A percentile compares a stretch with the other conserved stretches of the same genome.
These are phyloP conservation scores for Elsinoe arachidis DNA, from an alignment of 2,329 filamentous ascomycete species.

Conservation along the genomic window DNA sequence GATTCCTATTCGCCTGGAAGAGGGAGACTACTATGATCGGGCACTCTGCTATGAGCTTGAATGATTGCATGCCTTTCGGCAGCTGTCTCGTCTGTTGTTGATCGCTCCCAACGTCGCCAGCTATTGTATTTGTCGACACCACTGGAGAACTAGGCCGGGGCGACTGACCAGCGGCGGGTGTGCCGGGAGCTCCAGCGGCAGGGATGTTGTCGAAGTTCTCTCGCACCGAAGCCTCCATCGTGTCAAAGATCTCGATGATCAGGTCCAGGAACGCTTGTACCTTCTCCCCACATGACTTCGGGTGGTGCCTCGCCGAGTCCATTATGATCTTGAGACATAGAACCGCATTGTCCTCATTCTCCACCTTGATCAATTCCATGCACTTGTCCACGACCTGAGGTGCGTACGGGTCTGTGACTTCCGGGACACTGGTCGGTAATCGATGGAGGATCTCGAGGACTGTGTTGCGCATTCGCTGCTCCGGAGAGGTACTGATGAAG, in stretches of 20 bases:
- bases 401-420: constrained; percentile 81
- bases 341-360: constrained; percentile 99
- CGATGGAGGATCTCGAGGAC: constrained; percentile 91
- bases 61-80: constrained; percentile 92
- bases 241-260: constrained; percentile 91
- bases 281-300: constrained; percentile 63
- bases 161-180: constrained; percentile 64
- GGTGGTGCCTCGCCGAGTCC: constrained; percentile 89
- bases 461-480: constrained; percentile 91
- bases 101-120: constrained; percentile 68
- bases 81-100: constrained; percentile 74
- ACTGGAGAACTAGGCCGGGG: constrained; percentile 85
- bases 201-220: constrained; percentile 74
- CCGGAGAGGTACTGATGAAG: constrained; percentile 80
- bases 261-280: constrained; percentile 85
- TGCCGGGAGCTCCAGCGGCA: constrained; percentile 57
- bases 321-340: constrained; percentile 97
- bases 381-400: constrained; percentile 82
- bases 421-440: constrained; percentile 63
- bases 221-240: constrained; percentile 87
- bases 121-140: constrained; percentile 52
- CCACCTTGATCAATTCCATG: constrained; percentile 76
- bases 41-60: constrained; percentile 96
- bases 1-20: constrained; percentile 81
- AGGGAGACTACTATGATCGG: constrained; percentile 98